Conservation (phyloP, 768 basidiomycete species). For the Tricholoma sp. region DNA sequence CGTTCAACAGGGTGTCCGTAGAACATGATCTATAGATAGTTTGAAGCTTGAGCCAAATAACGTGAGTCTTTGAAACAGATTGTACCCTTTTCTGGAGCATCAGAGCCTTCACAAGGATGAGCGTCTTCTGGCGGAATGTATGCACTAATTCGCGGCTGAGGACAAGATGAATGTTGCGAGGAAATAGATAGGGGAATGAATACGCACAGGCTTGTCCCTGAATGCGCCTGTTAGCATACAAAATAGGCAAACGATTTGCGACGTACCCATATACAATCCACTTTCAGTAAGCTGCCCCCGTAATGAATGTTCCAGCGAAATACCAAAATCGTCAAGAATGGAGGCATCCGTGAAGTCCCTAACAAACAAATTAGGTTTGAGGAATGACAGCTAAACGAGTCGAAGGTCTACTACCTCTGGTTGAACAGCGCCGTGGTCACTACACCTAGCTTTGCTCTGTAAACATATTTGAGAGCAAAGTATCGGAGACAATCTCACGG, state of each 20-base stretch:
- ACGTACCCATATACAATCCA: conserved; percentile 89
- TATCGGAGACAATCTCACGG: background rate
- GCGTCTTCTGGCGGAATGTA: conserved; percentile 86
- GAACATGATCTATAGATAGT: conserved; percentile 77
- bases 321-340: conserved; percentile 86
- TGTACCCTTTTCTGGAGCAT: conserved; percentile 87
- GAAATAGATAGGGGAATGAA: background rate
- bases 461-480: background rate
- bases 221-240: background rate
- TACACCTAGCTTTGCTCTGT: conserved; percentile 87
- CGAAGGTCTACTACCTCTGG: conserved; percentile 49
- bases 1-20: conserved; percentile 95
- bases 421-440: conserved; percentile 90
- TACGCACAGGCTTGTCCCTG: conserved; percentile 67
- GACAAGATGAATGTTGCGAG: conserved; percentile 5
- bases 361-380: conserved; percentile 1
- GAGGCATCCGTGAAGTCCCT: conserved; percentile 85
- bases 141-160: conserved; percentile 86
- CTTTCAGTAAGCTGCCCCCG: conserved; percentile 85
- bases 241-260: background rate
- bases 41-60: background rate
- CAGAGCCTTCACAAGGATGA: conserved; percentile 91
- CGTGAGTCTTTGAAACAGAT: background rate
- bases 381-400: background rate
- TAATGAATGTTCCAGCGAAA: conserved; percentile 70